Evolutionary conservation across 2,329 filamentous ascomycete genomes (phyloP), one percentile per base, ranked within the genome.

Genomic region (Hypomyces rosellus): DNA sequence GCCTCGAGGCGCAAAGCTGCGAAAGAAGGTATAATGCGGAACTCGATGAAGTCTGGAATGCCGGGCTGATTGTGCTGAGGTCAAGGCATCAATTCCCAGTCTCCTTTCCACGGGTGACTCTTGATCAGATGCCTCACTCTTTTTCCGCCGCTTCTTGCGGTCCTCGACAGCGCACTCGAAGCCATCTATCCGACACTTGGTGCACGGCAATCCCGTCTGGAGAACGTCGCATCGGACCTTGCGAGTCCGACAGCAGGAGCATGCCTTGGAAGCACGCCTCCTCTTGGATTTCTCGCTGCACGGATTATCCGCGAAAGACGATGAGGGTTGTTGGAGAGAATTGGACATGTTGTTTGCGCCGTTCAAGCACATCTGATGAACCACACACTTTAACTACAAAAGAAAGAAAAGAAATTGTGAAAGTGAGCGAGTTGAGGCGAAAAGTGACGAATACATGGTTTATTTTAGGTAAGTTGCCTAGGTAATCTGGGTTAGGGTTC

Each of bases 141-240:
- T 52, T 34, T 38, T 48, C 11, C 46, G 41, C 25, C 50, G 13
- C 46, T 52, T 49, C 50, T 59, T 57, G 2, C 56, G 54, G 11
- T 57, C 56, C 30, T 52, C 48, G 33, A 55, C 50, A 14, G 48
- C 33, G 47, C 57, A 59, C 2, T 58, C 51, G 6, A 58, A 45
- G n/a, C 49, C 47, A 39, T 57, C 54, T 4, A 57, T 47, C 5
- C 46, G 48, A 40, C 58, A 69, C 61, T 57, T 64, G 55, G 64
- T 59, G 47, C 57, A 67, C 48, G 59, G 57, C 16, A 54, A 38
- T 6, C 57, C 57, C 46, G 48, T 52, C 25, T 40, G 55, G 55
- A 59, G 54, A 37, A 55, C 45, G 57, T 63, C 59, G 50, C 50
- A 69, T 60, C 58, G 57, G 2, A 60, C 53, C 47, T 60, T 60